Evolutionary conservation across 73 alveolate genomes (phyloP), one percentile per base, ranked within the genome.

Genomic region (Paraurostyla sp.): DNA sequence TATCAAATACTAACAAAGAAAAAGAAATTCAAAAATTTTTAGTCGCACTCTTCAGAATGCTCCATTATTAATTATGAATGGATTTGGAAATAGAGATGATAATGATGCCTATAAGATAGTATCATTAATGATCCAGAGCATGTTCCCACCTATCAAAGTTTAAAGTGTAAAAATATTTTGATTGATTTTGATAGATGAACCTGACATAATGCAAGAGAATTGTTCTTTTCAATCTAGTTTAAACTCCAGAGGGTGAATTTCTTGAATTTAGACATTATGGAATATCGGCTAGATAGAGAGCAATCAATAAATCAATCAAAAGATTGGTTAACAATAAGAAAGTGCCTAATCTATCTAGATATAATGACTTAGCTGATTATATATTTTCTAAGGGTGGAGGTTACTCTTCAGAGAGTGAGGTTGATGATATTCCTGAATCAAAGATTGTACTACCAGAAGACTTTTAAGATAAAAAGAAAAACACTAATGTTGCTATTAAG

Each of bases 261-360:
- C 83, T 93, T 56, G 93, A 88, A 46, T 95, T 97, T 80, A 71
- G 99, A 73, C 99, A 97, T 90, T 97, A 93, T 83, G 97, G 95
- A 50, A 83, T 97, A 22, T 92, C 92, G 32, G 90, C 97, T 13
- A 87, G 97, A 23, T 94, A 96, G 84, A 71, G 95, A 75, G 86
- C 96, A 35, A 93, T 97, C 23, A 95, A 96, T 73, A 96, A 92
- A 90, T 91, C 97, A n/a, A 91, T 97, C 33, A 93, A 95, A 57
- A 90, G 93, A 85, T 82, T 96, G 51, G 93, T 94, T 0, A 94
- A 92, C 71, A 76, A 80, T 65, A 85, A 88, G 65, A 93, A 83
- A 84, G 82, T 94, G n/a, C 97, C 97, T 30, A 96, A 97, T 83
- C 90, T 97, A 49, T 80, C 95, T 57, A 58, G 91, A 52, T 95